Evolutionary conservation across 192 early-diverging fungal species (phyloP).

Genomic region (Mycoemilia scoparia): DNA sequence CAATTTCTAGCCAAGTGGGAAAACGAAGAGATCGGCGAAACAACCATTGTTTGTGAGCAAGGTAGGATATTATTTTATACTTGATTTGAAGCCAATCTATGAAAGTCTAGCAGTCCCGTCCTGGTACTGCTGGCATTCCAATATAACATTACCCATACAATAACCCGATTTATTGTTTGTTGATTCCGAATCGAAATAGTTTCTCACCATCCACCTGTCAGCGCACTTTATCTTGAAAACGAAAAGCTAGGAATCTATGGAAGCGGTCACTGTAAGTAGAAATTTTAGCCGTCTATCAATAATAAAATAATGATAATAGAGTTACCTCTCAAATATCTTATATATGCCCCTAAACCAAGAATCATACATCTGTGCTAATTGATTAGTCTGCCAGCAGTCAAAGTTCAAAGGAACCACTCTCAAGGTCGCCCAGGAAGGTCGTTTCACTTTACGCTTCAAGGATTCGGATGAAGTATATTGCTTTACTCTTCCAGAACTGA

Average conservation of each 20-base stretch:
- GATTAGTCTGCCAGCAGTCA: slow-evolving; percentile 41
- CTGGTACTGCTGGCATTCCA: no score
- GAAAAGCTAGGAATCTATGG: slow-evolving; percentile 34
- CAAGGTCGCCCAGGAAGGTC: slow-evolving; percentile 60
- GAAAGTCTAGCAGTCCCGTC: no score
- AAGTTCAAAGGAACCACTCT: slow-evolving; percentile 57
- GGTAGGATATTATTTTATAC: no score
- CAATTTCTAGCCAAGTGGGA: slow-evolving; percentile 44
- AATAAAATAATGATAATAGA: slow-evolving; percentile 4
- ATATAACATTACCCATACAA: no score
- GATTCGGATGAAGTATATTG: slow-evolving; percentile 46
- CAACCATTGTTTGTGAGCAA: slow-evolving; percentile 42
- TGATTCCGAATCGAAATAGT: no score
- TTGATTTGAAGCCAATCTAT: no score
- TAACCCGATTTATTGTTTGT: no score
- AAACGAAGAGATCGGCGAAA: slow-evolving; percentile 28
- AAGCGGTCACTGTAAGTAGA: slow-evolving; percentile 39
- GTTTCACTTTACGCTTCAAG: slow-evolving; percentile 42
- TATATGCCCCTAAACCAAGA: slow-evolving; percentile 40
- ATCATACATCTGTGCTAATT: slow-evolving; percentile 52
- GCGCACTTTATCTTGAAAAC: slow-evolving; percentile 47
- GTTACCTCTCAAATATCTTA: no score
- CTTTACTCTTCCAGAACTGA: slow-evolving; percentile 51
- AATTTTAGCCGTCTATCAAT: slow-evolving; percentile 1
- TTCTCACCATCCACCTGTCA: slow-evolving; percentile 55